These are phyloP conservation scores for Saturnispora halmiae DNA, from an alignment of 805 yeast species.

Conservation along the genomic window DNA sequence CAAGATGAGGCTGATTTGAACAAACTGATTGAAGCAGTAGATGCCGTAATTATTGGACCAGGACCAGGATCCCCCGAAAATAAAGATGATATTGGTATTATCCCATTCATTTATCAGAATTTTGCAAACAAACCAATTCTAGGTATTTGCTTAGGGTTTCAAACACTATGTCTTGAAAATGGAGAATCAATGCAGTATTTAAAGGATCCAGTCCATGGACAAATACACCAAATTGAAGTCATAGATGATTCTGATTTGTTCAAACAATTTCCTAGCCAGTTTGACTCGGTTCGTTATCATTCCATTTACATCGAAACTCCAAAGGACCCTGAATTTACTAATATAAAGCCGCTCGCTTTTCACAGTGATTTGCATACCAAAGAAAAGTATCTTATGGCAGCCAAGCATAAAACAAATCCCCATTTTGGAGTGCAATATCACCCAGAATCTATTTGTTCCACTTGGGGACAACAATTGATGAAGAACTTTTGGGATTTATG, in stretches of 20 bases:
- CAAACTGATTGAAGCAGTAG: constrained; percentile 42
- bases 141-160: constrained; percentile 93
- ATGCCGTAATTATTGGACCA: constrained; percentile 84
- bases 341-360: constrained; percentile 51
- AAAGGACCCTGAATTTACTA: constrained; percentile 11
- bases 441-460: constrained; percentile 89
- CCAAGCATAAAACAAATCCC: constrained; percentile 48
- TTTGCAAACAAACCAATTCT: constrained; percentile 51
- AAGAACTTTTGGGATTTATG: constrained; percentile 47
- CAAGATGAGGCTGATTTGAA: constrained; percentile 30
- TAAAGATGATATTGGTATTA: constrained; percentile 61
- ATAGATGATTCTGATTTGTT: constrained; percentile 31
- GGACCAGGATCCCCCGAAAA: constrained; percentile 89
- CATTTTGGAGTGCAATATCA: constrained; percentile 95
- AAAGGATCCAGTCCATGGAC: constrained; percentile 72
- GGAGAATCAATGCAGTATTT: constrained; percentile 52
- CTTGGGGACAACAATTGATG: constrained; percentile 50
- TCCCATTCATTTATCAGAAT: constrained; percentile 42
- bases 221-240: constrained; percentile 45
- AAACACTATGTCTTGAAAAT: constrained; percentile 53
- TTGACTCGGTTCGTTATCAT: constrained; percentile 80
- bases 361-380: constrained; percentile 33
- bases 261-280: constrained; percentile 31
- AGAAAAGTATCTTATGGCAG: constrained; percentile 65
- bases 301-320: constrained; percentile 49